Evolutionary conservation across 805 yeast genomes (phyloP), one percentile per base, ranked within the genome.

Genomic region (Candida schatavii): DNA sequence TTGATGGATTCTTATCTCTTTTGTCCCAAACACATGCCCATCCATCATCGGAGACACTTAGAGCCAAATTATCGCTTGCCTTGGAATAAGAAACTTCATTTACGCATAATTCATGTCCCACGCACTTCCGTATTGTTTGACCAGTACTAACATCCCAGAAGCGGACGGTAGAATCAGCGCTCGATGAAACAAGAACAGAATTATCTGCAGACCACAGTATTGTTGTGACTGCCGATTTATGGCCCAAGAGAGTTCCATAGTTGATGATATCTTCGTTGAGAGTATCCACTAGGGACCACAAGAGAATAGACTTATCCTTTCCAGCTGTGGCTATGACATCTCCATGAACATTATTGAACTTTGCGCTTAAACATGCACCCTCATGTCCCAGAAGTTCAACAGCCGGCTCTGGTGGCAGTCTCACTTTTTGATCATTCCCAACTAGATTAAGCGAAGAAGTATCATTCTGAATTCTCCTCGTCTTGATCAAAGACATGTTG

Each of bases 21-120:
- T 68, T 59, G 49, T 87, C 95, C 91, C 91, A 87, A 1, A 82
- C 39, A 6, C 66, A 64, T 1, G 77, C 66, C 2, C 61, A 45
- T 0, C 89, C 88, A 51, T 82, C 88, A 49, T 87, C 95, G 7
- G 82, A 72, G 3, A 78, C 87, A 28, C 86, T 75, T 9, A 56
- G 41, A 2, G 76, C 71, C 1, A 40, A 9, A 4, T 67, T 44
- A 23, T 23, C 27, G 6, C 62, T 42, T 34, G 66, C 57, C 42
- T 49, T 53, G 44, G 54, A 43, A 9, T 57, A 54, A 18, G 58
- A 74, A 2, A 85, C 61, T 46, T 81, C 75, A 52, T 86, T 85
- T 2, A 85, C 78, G 4, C 75, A 70, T 10, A 65, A 61, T 3
- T 59, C 61, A 52, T 81, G 85, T 1, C 76, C 79, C n/a, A 52